Conservation (phyloP, 805 yeast species). For the Priceomyces carsonii region DNA sequence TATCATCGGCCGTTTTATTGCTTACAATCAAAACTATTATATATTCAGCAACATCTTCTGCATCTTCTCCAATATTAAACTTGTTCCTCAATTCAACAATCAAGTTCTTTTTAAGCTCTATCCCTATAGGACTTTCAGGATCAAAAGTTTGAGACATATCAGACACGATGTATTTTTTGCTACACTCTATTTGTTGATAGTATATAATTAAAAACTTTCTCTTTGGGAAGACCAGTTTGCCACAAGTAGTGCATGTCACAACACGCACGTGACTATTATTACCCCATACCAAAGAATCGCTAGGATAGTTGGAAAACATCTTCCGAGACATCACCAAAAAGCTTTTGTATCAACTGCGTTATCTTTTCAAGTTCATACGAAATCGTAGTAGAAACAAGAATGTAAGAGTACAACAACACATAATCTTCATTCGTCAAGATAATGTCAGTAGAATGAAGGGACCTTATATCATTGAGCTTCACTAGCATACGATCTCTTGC, state of each 20-base stretch:
- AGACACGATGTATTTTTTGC: too few relatives aligned
- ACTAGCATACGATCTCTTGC: constrained; percentile 68
- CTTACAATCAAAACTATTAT: constrained; percentile 70
- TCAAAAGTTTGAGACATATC: constrained; percentile 23
- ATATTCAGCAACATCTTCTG: constrained; percentile 68
- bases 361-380: constrained; percentile 64
- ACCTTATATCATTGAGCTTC: constrained; percentile 62
- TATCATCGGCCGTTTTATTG: constrained; percentile 61
- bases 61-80: constrained; percentile 39
- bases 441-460: constrained; percentile 14
- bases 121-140: constrained; percentile 42
- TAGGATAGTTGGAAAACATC: constrained; percentile 54
- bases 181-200: too few relatives aligned
- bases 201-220: too few relatives aligned
- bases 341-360: constrained; percentile 51
- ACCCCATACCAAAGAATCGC: too few relatives aligned
- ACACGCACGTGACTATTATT: too few relatives aligned
- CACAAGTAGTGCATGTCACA: too few relatives aligned
- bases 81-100: constrained; percentile 36
- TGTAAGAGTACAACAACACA: constrained; percentile 72
- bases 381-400: constrained; percentile 68
- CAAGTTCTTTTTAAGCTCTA: constrained; percentile 33
- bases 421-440: constrained; percentile 66
- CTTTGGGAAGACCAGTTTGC: too few relatives aligned
- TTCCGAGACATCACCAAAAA: constrained; percentile 67